A percentile compares a stretch with the other conserved stretches of the same genome.
Evolutionary conservation across 1,284 basidiomycete genomes (phyloP).

Genomic region (Ustilago cynodontis): DNA sequence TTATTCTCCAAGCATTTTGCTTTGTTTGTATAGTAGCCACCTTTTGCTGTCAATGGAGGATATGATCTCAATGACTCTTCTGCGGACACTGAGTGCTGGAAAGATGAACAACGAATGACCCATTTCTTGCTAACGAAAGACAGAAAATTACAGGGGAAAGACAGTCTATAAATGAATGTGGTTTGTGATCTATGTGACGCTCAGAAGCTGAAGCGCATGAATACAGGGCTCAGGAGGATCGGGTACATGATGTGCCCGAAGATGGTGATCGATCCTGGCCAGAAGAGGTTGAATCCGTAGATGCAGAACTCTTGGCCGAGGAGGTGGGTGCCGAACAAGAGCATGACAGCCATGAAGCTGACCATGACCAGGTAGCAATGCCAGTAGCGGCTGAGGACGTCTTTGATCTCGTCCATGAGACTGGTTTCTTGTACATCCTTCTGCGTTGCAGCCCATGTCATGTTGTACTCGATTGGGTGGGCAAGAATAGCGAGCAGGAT

Average conservation of each 20-base stretch:
- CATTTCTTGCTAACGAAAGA: conserved; percentile 1
- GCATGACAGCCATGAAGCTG: conserved; percentile 76
- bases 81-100: neutral
- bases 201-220: conserved; percentile 57
- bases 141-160: neutral
- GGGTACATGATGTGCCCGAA: conserved; percentile 50
- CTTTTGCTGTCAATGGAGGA: neutral
- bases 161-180: neutral
- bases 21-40: conserved; percentile 4
- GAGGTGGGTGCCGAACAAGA: conserved; percentile 74
- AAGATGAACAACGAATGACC: neutral
- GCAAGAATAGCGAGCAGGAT: conserved; percentile 82
- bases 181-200: conserved; percentile 1
- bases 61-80: neutral
- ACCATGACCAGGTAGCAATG: conserved; percentile 73
- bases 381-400: conserved; percentile 72
- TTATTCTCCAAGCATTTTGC: neutral
- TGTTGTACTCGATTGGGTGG: conserved; percentile 85
- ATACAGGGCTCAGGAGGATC: conserved; percentile 46
- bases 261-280: conserved; percentile 31
- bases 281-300: conserved; percentile 41
- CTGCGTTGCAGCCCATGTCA: conserved; percentile 76
- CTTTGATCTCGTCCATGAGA: conserved; percentile 84
- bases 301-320: conserved; percentile 77
- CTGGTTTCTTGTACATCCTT: conserved; percentile 64